A percentile compares a stretch with the other conserved stretches of the same genome.
phyloP scores from a whole-genome alignment of 2,329 filamentous ascomycete species.

The Shiraia bambusicola region DNA sequence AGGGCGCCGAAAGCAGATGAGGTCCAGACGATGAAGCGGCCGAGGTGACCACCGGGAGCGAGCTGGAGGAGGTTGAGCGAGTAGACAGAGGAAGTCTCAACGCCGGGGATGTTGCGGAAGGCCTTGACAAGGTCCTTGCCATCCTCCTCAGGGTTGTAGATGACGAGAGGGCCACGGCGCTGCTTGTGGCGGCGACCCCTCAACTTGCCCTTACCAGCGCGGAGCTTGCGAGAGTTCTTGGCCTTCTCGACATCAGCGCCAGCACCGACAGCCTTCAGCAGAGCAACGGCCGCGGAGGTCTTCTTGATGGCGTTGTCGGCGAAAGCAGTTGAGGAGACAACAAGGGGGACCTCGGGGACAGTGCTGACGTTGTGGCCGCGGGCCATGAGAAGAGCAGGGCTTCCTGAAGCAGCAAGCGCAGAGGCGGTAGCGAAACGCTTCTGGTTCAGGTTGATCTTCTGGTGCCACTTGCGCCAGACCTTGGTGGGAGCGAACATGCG shows the following conservation, averaged over 20 bases:
- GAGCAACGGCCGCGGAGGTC: slow-evolving; percentile 82
- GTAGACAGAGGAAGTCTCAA: slow-evolving; percentile 93
- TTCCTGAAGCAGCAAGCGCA: slow-evolving; percentile 93
- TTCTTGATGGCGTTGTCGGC: slow-evolving; percentile 76
- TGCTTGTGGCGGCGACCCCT: slow-evolving; percentile 94
- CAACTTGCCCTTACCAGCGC: slow-evolving; percentile 98
- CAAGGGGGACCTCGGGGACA: slow-evolving; percentile 95
- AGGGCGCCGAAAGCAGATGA: slow-evolving; percentile 95
- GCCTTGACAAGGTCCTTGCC: slow-evolving; percentile 90
- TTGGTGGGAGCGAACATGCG: slow-evolving; percentile 99
- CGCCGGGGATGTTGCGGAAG: slow-evolving; percentile 98
- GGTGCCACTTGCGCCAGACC: slow-evolving; percentile 99
- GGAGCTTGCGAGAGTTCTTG: slow-evolving; percentile 92
- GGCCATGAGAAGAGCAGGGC: slow-evolving; percentile 90
- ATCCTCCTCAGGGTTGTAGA: slow-evolving; percentile 95
- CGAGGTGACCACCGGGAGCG: slow-evolving; percentile 96
- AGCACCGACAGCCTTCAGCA: slow-evolving; percentile 90
- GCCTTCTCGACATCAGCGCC: slow-evolving; percentile 92
- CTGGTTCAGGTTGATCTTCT: slow-evolving; percentile 99
- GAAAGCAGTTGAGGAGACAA: slow-evolving; percentile 89
- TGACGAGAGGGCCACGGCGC: slow-evolving; percentile 94
- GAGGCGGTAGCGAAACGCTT: slow-evolving; percentile 98
- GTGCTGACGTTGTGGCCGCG: slow-evolving; percentile 93
- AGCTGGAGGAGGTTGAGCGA: slow-evolving; percentile 98
- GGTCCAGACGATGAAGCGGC: slow-evolving; percentile 98